Evolutionary conservation across 2,329 filamentous ascomycete species (phyloP), one percentile per base, ranked within the genome.

Genomic region (Aspergillus sp.): DNA sequence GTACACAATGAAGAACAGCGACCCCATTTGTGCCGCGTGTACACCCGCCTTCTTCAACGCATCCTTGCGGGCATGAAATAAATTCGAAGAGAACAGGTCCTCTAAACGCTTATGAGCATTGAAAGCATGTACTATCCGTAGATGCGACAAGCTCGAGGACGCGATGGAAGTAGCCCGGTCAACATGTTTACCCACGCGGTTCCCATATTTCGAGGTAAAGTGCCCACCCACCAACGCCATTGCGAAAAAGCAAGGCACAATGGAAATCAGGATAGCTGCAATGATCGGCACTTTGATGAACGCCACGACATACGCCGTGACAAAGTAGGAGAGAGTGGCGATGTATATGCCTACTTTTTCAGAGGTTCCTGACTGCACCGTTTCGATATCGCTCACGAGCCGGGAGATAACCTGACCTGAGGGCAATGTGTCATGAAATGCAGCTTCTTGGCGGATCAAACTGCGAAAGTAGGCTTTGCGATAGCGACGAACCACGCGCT

Each of bases 301-400:
- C 1, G 86, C 86, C 14, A 90, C 83, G 7, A 87, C 77, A 63
- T 88, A 90, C 4, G 87, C 83, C 0, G 87, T 84, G 56, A 89
- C 71, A 67, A 90, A 90, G 72, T 89, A 90, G 1, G 85, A 85
- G 14, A 84, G 71, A 49, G 82, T 86, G 32, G 82, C 80, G 9
- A 90, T 79, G 63, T 85, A 82, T 32, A 89, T 81, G 53, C 87
- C 87, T 12, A 89, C 87, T 70, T 90, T 90, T 71, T 90, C 88
- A 1, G 84, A 87, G 0, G 87, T 89, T 10, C 88, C 88, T 0
- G 83, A 81, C 69, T 88, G 87, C 50, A 90, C 84, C 1, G 84
- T 82, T 58, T 86, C 82, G 39, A 90, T 86, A 65, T 90, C 87
- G 55, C 81, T 80, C 63, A 86, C 86, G 49, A 90, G 80, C 4